phyloP scores from a whole-genome alignment of 805 yeast species.

The Saccharomyces jurei region DNA sequence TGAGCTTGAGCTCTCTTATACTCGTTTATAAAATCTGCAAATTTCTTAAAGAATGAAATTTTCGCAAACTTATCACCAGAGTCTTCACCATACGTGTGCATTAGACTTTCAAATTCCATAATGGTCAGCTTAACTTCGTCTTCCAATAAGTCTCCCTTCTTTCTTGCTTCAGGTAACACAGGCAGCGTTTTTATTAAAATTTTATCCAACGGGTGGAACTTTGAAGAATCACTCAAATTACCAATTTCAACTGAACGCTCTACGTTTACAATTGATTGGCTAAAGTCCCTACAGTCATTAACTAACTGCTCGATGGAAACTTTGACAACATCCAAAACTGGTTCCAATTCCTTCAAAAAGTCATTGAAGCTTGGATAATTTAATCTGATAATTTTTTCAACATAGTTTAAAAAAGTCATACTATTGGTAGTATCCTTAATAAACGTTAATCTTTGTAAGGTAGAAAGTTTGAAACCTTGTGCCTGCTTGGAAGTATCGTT shows the following conservation, averaged over 20 bases:
- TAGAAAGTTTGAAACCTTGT: conserved; percentile 79
- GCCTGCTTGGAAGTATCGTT: conserved; percentile 90
- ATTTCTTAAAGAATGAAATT: conserved; percentile 65
- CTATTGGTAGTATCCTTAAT: conserved; percentile 84
- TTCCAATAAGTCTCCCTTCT: conserved; percentile 55
- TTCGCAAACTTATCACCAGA: conserved; percentile 58
- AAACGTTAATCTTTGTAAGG: conserved; percentile 82
- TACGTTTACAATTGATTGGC: conserved; percentile 56
- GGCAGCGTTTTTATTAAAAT: conserved; percentile 54
- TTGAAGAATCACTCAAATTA: conserved; percentile 68
- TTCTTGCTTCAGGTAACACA: conserved; percentile 66
- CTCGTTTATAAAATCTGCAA: conserved; percentile 69
- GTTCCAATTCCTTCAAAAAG: conserved; percentile 68
- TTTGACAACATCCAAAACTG: conserved; percentile 51
- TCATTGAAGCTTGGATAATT: conserved; percentile 71
- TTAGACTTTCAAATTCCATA: conserved; percentile 57
- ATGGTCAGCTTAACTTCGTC: conserved; percentile 57
- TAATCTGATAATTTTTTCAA: conserved; percentile 78
- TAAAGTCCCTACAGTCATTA: conserved; percentile 59
- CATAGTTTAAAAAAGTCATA: conserved; percentile 84
- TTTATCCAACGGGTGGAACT: conserved; percentile 78
- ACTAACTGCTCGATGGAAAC: conserved; percentile 76
- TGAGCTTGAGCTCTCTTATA: conserved; percentile 75
- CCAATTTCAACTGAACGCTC: conserved; percentile 72
- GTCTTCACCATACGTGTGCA: conserved; percentile 90